Base-by-base conservation (phyloP, 441 rosid genomes). In the Raphanus hybrid region DNA sequence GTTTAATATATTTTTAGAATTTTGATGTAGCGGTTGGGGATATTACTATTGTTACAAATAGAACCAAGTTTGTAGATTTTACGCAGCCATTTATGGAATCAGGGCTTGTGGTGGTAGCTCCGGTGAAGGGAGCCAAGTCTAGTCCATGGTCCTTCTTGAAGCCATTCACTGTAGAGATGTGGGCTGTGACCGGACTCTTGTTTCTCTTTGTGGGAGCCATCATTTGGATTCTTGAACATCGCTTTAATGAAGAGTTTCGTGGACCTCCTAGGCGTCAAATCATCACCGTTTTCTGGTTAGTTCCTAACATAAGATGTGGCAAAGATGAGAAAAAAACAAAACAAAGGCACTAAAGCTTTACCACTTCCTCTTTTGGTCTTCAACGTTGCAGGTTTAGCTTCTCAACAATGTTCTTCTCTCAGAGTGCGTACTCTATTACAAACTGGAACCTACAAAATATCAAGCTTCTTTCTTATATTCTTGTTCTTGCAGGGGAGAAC, bases 381-480 rank as follows among this genome's bases (percentile, higher is more conserved):
- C 34, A 67, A 54, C 78, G 57, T 85, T 88, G 85, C 97, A 95
- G 98, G 99, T 95, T 95, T 88, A 95, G 97, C 85, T 91, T 95
- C 91, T 95, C 99, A 58, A 95, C 99, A 1, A 93, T 95, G 99
- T 95, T 93, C 82, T 95, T 91, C 87, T 91, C 97, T 23, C 99
- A 93, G 75, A 87, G 99, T 92, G 86, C 5, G 99, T 89, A 68
- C 62, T 55, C 63, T 8, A 8, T 20, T 18, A 71, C 55, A 75
- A 10, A 39, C 27, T 5, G 4, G 9, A 29, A 67, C 48, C 67
- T 41, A 63, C 39, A 14, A 67, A 7, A 26, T 10, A 41, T 59
- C 43, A 20, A 16, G 0, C 45, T 59, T 59, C 68, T 18, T 18
- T 18, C 18, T 18, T 18, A 18, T 57, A 41, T 20, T 74, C 23